Percentiles rank a stretch among this genome's conserved stretches.
These are phyloP conservation scores for Fibroporia radiculosa DNA, from an alignment of 768 basidiomycete genomes.

Conservation along the genomic window DNA sequence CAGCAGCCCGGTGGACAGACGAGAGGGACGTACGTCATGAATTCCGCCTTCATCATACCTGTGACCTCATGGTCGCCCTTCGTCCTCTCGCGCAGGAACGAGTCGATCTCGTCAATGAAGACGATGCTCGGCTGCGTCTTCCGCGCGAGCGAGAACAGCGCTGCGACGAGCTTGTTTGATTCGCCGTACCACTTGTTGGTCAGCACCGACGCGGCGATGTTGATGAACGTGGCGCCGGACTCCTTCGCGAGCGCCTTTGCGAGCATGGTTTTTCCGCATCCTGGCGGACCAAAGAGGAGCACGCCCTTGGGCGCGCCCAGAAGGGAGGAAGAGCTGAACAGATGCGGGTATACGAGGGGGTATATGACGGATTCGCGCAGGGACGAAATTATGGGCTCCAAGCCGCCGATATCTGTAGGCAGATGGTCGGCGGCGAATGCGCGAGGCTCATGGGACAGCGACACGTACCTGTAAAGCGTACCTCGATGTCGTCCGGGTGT, in stretches of 20 bases:
- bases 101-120: conserved; percentile 99
- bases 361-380: conserved; percentile 95
- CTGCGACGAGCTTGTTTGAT: conserved; percentile 92
- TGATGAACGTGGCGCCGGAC: conserved; percentile 95
- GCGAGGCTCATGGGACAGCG: not conserved
- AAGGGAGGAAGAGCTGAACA: conserved; percentile 79
- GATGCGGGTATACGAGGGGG: conserved; percentile 82
- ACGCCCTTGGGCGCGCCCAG: conserved; percentile 94
- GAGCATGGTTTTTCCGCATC: conserved; percentile 99
- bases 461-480: conserved; percentile 61
- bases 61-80: conserved; percentile 94
- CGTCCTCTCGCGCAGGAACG: conserved; percentile 82
- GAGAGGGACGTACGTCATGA: conserved; percentile 67
- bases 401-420: conserved; percentile 76
- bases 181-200: conserved; percentile 85
- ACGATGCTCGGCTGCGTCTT: conserved; percentile 95
- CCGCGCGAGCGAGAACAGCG: conserved; percentile 85
- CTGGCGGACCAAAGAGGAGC: conserved; percentile 91
- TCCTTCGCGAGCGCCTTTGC: conserved; percentile 97
- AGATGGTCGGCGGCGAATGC: not conserved
- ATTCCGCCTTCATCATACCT: conserved; percentile 97
- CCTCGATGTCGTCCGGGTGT: conserved; percentile 80
- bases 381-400: conserved; percentile 83
- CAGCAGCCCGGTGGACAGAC: not conserved
- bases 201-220: conserved; percentile 66